These are phyloP conservation scores for Sugiyamaella floridensis DNA, from an alignment of 805 yeast species.

Conservation along the genomic window DNA sequence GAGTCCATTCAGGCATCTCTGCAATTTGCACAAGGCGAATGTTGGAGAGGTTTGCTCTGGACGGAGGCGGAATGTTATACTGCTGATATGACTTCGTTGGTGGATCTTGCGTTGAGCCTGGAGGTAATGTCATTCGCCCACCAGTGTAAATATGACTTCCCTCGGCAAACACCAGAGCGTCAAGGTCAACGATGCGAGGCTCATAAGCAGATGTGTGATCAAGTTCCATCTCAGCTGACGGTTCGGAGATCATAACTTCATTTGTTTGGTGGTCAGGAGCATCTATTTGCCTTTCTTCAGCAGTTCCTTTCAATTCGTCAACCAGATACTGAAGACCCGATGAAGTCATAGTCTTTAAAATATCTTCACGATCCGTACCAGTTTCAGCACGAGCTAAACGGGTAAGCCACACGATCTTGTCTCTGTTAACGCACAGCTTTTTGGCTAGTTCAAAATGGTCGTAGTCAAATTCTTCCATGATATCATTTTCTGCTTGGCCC, in stretches of 20 bases:
- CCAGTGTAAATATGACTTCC: slow-evolving; percentile 64
- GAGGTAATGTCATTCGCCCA: slow-evolving; percentile 66
- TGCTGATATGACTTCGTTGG: slow-evolving; percentile 74
- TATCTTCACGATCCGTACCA: slow-evolving; percentile 31
- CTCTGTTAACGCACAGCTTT: slow-evolving; percentile 44
- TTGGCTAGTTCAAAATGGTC: slow-evolving; percentile 47
- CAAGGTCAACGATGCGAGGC: slow-evolving; percentile 56
- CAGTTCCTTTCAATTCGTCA: slow-evolving; percentile 33
- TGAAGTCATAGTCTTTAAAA: slow-evolving; percentile 41
- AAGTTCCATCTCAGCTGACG: not conserved
- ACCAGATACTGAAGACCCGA: slow-evolving; percentile 38
- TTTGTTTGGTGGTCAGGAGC: not conserved
- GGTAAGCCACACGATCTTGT: slow-evolving; percentile 48
- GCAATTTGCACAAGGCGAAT: slow-evolving; percentile 48
- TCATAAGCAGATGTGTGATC: not conserved
- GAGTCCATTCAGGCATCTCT: slow-evolving; percentile 78
- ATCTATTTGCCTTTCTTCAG: slow-evolving; percentile 1
- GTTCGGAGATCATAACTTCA: not conserved
- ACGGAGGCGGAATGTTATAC: slow-evolving; percentile 86
- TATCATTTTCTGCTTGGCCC: slow-evolving; percentile 46
- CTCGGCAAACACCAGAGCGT: slow-evolving; percentile 58
- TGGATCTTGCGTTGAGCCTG: slow-evolving; percentile 67
- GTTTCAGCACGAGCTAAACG: slow-evolving; percentile 35
- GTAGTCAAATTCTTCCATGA: slow-evolving; percentile 46
- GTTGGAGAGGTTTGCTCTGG: slow-evolving; percentile 27